Evolutionary conservation across 169 alveolate genomes (phyloP).

Genomic region (Amoebophrya sp.): DNA sequence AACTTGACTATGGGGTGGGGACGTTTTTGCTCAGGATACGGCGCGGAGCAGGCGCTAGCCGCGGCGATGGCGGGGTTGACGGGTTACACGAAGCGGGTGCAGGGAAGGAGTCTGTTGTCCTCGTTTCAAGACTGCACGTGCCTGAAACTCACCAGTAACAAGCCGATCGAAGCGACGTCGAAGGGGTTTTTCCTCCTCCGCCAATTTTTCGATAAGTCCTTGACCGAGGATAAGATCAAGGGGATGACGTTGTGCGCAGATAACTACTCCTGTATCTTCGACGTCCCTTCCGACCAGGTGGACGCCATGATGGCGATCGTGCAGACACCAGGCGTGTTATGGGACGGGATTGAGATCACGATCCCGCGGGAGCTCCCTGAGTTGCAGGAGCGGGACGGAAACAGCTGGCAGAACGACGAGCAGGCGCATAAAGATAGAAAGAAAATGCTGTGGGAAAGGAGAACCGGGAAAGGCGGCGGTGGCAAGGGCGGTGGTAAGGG

Average conservation of each 20-base stretch:
- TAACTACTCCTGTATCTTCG: not conserved
- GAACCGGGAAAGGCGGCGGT: not conserved
- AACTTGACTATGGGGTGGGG: not conserved
- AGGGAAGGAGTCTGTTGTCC: conserved; percentile 38
- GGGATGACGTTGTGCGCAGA: not conserved
- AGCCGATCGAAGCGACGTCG: not conserved
- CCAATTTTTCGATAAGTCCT: not conserved
- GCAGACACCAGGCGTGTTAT: not conserved
- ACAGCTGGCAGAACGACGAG: not conserved
- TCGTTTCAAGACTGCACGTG: conserved; percentile 25
- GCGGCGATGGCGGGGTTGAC: conserved; percentile 48
- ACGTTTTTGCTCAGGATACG: too few relatives aligned
- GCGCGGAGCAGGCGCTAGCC: conserved; percentile 38
- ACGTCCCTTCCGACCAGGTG: not conserved
- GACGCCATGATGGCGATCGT: not conserved
- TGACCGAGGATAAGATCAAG: not conserved
- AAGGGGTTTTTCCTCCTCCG: conserved; percentile 30
- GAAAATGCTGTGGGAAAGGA: not conserved
- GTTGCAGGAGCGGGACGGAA: conserved; percentile 25
- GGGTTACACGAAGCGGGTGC: conserved; percentile 34
- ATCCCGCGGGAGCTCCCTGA: conserved; percentile 37
- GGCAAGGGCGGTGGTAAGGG: not conserved
- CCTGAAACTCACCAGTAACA: not conserved
- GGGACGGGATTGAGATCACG: conserved; percentile 36
- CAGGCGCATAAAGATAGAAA: not conserved